Conservation (phyloP, 1,139 yeast genomes). For the Suhomyces panamericanus region DNA sequence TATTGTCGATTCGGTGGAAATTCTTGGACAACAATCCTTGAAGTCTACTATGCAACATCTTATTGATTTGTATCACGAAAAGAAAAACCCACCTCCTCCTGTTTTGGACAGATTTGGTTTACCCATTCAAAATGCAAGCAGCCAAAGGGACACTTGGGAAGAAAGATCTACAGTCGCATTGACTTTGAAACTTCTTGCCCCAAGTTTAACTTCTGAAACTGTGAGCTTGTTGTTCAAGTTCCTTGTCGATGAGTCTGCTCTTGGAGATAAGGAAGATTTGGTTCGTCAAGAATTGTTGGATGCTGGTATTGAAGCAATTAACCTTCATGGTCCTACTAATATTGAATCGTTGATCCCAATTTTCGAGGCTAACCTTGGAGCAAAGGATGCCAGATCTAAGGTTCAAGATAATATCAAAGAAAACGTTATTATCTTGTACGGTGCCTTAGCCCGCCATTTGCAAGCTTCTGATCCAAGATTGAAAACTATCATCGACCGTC, state of each 20-base stretch:
- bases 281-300: conserved; percentile 85
- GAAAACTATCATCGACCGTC: conserved; percentile 61
- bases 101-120: conserved; percentile 77
- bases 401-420: conserved; percentile 69
- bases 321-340: conserved; percentile 58
- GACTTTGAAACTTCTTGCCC: conserved; percentile 59
- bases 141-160: conserved; percentile 78
- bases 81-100: conserved; percentile 76
- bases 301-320: conserved; percentile 78
- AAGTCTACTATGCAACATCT: conserved; percentile 41
- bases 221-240: conserved; percentile 58
- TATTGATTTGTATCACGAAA: conserved; percentile 55
- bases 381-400: conserved; percentile 45
- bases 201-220: conserved; percentile 38
- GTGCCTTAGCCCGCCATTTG: conserved; percentile 83
- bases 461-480: conserved; percentile 63
- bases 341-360: conserved; percentile 76
- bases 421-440: conserved; percentile 81
- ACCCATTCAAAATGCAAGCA: conserved; percentile 60
- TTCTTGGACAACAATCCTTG: conserved; percentile 28
- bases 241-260: conserved; percentile 58
- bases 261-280: conserved; percentile 70
- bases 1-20: conserved; percentile 48
- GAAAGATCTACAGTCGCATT: conserved; percentile 79
- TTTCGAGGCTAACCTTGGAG: conserved; percentile 62